Base-by-base conservation (phyloP, 1,284 basidiomycete genomes). In the Cutaneotrichosporon cutaneum region DNA sequence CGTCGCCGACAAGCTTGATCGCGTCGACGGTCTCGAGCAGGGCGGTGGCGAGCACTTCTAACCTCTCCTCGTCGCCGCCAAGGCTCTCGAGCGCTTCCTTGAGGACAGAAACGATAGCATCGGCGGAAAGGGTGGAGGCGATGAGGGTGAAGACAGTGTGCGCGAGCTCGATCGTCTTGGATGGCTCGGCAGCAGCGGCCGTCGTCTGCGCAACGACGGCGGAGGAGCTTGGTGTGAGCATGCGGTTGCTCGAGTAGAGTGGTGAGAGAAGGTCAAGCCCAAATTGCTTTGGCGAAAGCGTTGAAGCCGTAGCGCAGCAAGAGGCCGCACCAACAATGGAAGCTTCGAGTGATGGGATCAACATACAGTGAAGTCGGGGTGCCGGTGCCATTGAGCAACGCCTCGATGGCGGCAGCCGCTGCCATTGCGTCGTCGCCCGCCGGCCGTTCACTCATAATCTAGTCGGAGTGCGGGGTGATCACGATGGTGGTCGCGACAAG, bases 11-110 rank as follows among this genome's bases (percentile, higher is more conserved):
- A 3, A 36, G 44, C 48, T 60, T 56, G 55, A 63, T 39, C 27
- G 61, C 58, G 24, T 67, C 63, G n/a, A 60, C 27, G 2, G 54
- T 57, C 24, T 67, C 66, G 27, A 67, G 59, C 4, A 67, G 30
- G 1, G 61, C 48, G 3, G 42, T 48, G 18, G 51, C 54, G 35
- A 66, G 42, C 5, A 54, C 35, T 14, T 39, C 39, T 13, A 51
- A 42, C 32, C 30, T 39, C 18, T 33, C 32, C 8, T 51, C 61
- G 24, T 54, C 44, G 7, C 33, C 51, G 14, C 26, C 45, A 32
- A 24, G 24, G 35, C 47, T 27, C 14, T 21, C 54, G 22, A 53
- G 45, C 18, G 51, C 50, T 10, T 52, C 54, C 14, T 56, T 53
- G 48, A 61, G 54, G 6, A 47, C 30, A 0, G 14, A 11, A 7